A percentile compares a stretch with the other conserved stretches of the same genome.
These are phyloP conservation scores for Echinochloa phyllopogon DNA, from an alignment of 176 grass and related monocot genomes.

Conservation along the genomic window DNA sequence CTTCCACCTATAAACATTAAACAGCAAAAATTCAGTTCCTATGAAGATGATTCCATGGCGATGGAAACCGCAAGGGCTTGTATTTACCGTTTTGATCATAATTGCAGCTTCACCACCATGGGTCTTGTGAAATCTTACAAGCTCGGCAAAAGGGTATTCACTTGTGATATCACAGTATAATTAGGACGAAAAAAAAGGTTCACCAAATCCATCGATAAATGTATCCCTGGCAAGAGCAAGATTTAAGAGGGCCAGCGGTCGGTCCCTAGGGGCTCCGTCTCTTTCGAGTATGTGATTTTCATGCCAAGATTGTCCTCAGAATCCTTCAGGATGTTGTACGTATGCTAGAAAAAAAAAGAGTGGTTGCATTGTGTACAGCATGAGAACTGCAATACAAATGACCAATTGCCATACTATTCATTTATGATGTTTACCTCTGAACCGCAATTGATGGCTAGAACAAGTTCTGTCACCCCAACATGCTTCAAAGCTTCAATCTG, in stretches of 20 bases:
- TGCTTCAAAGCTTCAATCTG: slow-evolving; percentile 61
- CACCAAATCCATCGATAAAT: background rate
- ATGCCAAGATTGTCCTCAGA: slow-evolving; percentile 39
- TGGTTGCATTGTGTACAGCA: background rate
- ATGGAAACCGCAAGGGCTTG: background rate
- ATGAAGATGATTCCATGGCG: background rate
- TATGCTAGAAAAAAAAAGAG: slow-evolving; percentile 17
- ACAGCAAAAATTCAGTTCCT: background rate
- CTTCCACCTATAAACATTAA: slow-evolving; percentile 36
- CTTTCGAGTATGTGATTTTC: slow-evolving; percentile 63
- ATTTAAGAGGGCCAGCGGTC: slow-evolving; percentile 42
- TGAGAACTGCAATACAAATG: background rate
- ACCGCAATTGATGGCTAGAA: slow-evolving; percentile 56
- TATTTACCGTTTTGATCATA: slow-evolving; percentile 53
- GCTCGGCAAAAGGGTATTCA: slow-evolving; percentile 55
- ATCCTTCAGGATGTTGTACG: slow-evolving; percentile 54
- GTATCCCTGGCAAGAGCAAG: slow-evolving; percentile 52
- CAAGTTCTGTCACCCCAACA: slow-evolving; percentile 59
- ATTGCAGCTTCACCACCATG: slow-evolving; percentile 54
- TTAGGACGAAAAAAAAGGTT: slow-evolving; percentile 44
- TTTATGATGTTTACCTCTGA: slow-evolving; percentile 44
- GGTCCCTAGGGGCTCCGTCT: slow-evolving; percentile 53
- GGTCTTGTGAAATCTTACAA: slow-evolving; percentile 56
- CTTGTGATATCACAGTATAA: slow-evolving; percentile 51
- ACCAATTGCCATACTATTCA: background rate